Evolutionary conservation across 257 asterid genomes (phyloP), one percentile per base, ranked within the genome.

Genomic region (Plectranthus barbatus): DNA sequence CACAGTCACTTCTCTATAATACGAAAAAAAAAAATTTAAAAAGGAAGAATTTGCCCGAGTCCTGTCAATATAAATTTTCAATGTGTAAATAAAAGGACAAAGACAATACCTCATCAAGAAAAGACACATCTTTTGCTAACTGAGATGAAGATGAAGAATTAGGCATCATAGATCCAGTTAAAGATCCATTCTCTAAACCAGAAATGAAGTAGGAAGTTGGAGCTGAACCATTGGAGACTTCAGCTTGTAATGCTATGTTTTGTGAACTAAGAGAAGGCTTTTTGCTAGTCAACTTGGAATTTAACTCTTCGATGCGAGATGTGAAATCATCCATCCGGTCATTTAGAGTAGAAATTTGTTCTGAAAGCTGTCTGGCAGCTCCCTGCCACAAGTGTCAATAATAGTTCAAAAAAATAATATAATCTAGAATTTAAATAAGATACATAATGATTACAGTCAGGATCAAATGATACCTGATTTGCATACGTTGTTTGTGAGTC

Each of bases 251-350:
- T 23, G 81, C 64, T 40, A 68, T 66, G 71, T 73, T 84, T 67
- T 79, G 93, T 45, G 83, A 46, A 67, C 80, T 78, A 18, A 86
- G 91, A 34, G 88, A 77, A 29, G 65, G 57, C 61, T 67, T 72
- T 72, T 76, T 82, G 62, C 77, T 76, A n/a, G 71, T 65, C 65
- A 94, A 54, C 84, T 84, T 87, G 29, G 91, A 75, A 72, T 76
- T 94, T 40, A 94, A 76, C 74, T 86, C 97, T 67, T 90, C 96
- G 34, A 94, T 69, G 41, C 74, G 74, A 62, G 81, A 78, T 18
- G 97, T 87, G 76, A 90, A 87, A 54, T 90, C 97, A 66, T 94
- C 95, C 88, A 94, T 84, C 52, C 99, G 80, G 67, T 86, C 95
- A 41, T 84, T 86, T 59, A 90, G 76, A 0, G 92, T 83, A 3